Conservation (phyloP, 75 land plant genomes). For the Pinus taeda region DNA sequence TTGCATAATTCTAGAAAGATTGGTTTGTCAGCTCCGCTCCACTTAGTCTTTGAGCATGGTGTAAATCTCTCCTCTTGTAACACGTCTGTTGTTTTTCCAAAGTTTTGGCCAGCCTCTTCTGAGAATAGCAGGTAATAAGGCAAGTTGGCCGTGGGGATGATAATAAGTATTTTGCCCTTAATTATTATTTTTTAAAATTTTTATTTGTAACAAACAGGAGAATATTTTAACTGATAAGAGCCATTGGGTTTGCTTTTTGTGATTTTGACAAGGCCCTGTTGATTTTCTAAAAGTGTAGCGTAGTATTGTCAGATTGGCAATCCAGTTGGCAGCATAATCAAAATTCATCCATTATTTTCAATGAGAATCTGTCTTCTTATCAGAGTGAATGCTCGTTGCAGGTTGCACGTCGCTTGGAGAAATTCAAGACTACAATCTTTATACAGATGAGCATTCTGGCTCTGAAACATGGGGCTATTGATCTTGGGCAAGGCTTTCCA, state of each 20-base stretch:
- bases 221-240: too few relatives aligned
- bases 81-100: too few relatives aligned
- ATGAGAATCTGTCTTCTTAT: neutral
- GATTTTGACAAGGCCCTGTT: neutral
- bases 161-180: too few relatives aligned
- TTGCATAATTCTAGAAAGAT: too few relatives aligned
- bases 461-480: conserved; percentile 83
- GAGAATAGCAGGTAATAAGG: too few relatives aligned
- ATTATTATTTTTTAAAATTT: too few relatives aligned
- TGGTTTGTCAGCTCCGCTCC: too few relatives aligned
- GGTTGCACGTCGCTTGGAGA: conserved; percentile 89
- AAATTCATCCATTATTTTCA: neutral
- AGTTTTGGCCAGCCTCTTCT: too few relatives aligned
- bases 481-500: conserved; percentile 98
- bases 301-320: neutral
- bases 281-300: neutral
- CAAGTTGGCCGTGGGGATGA: too few relatives aligned
- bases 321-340: neutral
- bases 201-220: too few relatives aligned
- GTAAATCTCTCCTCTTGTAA: too few relatives aligned
- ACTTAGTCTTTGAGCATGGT: too few relatives aligned
- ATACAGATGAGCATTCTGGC: conserved; percentile 90
- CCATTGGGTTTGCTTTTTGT: neutral
- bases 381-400: conserved; percentile 13
- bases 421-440: conserved; percentile 94